Base-by-base conservation (phyloP, 75 land plant genomes). In the Sequoia sempervirens region DNA sequence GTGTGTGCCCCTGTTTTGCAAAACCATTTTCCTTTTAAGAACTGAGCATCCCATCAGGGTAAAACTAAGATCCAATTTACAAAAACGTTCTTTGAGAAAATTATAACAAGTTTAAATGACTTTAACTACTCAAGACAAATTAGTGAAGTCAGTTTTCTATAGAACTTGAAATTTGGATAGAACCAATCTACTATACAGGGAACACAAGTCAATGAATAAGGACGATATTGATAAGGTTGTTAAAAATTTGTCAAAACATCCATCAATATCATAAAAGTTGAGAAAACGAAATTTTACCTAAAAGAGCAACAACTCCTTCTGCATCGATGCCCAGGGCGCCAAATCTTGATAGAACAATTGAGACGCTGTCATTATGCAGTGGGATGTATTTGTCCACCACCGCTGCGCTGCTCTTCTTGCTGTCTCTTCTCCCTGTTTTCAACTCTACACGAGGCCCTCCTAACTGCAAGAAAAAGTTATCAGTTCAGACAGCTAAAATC, bases 371-470 rank as follows among this genome's bases (percentile, higher is more conserved):
- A 83, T 93, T 91, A 87, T 89, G 91, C 43, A 89, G 81, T 2
- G 94, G 92, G 37, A 89, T 66, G 82, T 18, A 81, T 0, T 82
- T 46, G 18, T 87, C 92, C 5, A 91, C 81, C 69, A 53, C 88
- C 0, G 73, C 56, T 1, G 53, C 26, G 32, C 87, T 74, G 83
- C 91, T 91, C 47, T 82, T 83, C 52, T 23, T 87, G 86, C 90
- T 87, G 72, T 94, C 93, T 58, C 85, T 85, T 23, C 95, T 80
- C 36, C 93, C 93, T 2, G 95, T 94, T 80, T 86, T 94, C 88
- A 94, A 82, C 36, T 79, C 80, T 2, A 94, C 87, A 14, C 82
- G 3, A 34, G 93, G 93, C 4, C 95, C 95, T 40, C 92, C 91
- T 12, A 91, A 69, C 93, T 93, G 80, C 80, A 73, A 61, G 38